Percentiles rank a stretch among this genome's conserved stretches.
These are phyloP conservation scores for Trichomonas gallinae DNA, from an alignment of 208 protist species.

Conservation along the genomic window DNA sequence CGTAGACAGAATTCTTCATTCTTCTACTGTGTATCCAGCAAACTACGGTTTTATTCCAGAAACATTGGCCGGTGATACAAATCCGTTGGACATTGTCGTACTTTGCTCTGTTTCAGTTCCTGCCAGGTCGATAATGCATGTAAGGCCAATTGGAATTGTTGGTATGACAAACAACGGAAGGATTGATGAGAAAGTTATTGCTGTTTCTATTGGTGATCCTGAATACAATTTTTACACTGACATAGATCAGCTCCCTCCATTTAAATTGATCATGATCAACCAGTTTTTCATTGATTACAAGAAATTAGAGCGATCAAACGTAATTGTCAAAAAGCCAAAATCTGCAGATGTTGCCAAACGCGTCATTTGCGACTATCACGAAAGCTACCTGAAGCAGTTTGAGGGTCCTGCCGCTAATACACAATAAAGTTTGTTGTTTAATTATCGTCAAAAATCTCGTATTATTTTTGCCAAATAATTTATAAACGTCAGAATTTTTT, in stretches of 20 bases:
- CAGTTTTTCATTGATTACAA: not conserved
- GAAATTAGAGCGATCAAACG: not conserved
- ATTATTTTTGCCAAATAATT: too few relatives aligned
- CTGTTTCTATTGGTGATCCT: not conserved
- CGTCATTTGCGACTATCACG: not conserved
- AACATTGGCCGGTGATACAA: not conserved
- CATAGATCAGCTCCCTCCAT: not conserved
- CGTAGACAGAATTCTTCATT: not conserved
- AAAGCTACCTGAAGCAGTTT: not conserved
- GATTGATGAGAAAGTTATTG: not conserved
- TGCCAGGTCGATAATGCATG: not conserved
- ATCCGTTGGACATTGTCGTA: not conserved
- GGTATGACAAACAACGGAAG: not conserved
- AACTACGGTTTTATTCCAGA: slow-evolving; percentile 12
- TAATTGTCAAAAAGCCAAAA: not conserved
- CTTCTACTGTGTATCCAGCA: not conserved
- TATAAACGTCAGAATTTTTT: too few relatives aligned
- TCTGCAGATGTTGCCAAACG: not conserved
- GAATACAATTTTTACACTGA: not conserved
- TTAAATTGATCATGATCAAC: not conserved
- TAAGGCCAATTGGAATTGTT: not conserved
- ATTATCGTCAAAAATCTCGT: too few relatives aligned
- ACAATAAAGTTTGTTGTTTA: too few relatives aligned
- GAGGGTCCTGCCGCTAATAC: too few relatives aligned
- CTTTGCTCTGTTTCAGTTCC: not conserved